Evolutionary conservation across 2,329 filamentous ascomycete species (phyloP), one percentile per base, ranked within the genome.

Genomic region (Pyrenophora seminiperda): DNA sequence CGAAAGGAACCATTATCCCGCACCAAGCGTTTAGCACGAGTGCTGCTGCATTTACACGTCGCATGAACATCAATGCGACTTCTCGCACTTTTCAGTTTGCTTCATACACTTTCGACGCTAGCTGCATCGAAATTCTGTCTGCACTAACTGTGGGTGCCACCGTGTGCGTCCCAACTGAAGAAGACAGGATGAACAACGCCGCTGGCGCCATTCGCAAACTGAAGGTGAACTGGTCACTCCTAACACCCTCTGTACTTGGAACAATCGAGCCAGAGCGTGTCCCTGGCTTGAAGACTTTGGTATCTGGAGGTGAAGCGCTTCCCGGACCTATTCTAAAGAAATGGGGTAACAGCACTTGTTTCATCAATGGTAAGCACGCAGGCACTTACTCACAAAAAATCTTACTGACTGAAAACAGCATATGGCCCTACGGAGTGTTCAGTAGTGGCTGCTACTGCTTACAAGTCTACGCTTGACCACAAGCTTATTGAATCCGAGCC

Each of bases 1-100:
- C 83, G 0, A 83, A 84, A 48, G 85, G 83, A 2, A 82, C 85
- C 7, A 83, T 86, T 27, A 83, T 87, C 49, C 82, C 82, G 5
- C 86, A 89, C 59, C 73, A 76, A 0, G 79, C 83, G 0, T 74
- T 89, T 0, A 81, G 81, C 7, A 83, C 83, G 2, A 67, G 68
- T 41, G 63, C 67, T 32, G 52, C 55, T 41, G 58, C 61, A 2
- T 68, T 71, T 34, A 67, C 63, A 14, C 62, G 41, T 34, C 53
- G 56, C 15, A 59, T 66, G 56, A 73, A 77, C 5, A 82, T 84
- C 48, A 76, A 75, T 53, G 73, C 63, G 3, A 73, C 70, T 0
- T 84, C 83, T n/a, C 78, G 87, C 3, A 81, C 85, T 3, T 77
- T 86, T 36, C 72, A 76, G 44, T 76, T 75, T 33, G 69, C 72